Evolutionary conservation across 108 stramenopile genomes (phyloP).

Genomic region (Seminavis robusta): DNA sequence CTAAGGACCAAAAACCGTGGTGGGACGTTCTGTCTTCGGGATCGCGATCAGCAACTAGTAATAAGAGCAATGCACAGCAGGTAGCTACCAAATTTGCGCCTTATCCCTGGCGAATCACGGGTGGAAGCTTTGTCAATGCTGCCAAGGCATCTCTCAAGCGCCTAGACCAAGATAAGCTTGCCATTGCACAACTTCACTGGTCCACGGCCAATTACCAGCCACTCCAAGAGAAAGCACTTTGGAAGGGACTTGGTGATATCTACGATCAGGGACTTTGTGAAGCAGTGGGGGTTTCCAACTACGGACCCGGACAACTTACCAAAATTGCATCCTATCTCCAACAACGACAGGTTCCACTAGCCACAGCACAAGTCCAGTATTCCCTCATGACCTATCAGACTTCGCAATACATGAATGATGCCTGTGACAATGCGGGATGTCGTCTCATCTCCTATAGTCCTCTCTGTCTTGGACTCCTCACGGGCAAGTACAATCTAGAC

Average conservation of each 20-base stretch:
- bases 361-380: constrained; percentile 81
- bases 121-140: constrained; percentile 56
- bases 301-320: constrained; percentile 68
- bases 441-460: constrained; percentile 81
- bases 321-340: constrained; percentile 46
- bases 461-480: constrained; percentile 76
- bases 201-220: constrained; percentile 82
- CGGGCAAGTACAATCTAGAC: constrained; percentile 75
- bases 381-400: constrained; percentile 69
- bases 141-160: constrained; percentile 59
- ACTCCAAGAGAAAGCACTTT: constrained; percentile 74
- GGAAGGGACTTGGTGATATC: constrained; percentile 77
- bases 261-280: constrained; percentile 76
- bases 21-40: constrained; percentile 5
- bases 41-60: background rate
- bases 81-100: constrained; percentile 87
- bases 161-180: constrained; percentile 69
- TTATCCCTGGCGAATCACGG: constrained; percentile 80
- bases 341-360: constrained; percentile 73
- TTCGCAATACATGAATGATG: constrained; percentile 62
- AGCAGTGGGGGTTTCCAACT: constrained; percentile 80
- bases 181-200: constrained; percentile 82
- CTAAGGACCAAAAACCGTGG: constrained; percentile 4
- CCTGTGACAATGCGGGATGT: constrained; percentile 66
- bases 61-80: constrained; percentile 45